Percentiles rank a stretch among this genome's conserved stretches.
phyloP scores from a whole-genome alignment of 352 stramenopile species.

The Globisporangium middletonii region DNA sequence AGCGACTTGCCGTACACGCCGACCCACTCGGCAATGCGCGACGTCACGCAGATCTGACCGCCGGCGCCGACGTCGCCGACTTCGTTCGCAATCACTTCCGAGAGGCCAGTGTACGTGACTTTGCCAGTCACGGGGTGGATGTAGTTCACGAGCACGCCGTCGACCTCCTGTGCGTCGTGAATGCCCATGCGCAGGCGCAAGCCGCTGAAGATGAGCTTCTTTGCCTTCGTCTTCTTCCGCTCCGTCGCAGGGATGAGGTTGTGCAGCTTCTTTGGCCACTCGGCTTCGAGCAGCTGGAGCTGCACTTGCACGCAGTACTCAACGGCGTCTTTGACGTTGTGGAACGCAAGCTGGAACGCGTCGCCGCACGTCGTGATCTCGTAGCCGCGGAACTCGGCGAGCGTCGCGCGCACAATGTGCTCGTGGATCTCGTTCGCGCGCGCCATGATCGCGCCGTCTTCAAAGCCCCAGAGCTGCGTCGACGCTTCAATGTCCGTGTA shows the following conservation, averaged over 20 bases:
- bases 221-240: slow-evolving; percentile 31
- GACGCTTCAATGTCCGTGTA: slow-evolving; percentile 68
- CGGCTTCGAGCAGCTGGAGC: slow-evolving; percentile 26
- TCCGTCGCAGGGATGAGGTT: slow-evolving; percentile 24
- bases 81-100: slow-evolving; percentile 51
- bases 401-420: slow-evolving; percentile 29
- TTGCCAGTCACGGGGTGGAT: slow-evolving; percentile 44
- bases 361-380: slow-evolving; percentile 58
- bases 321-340: slow-evolving; percentile 42
- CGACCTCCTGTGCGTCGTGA: slow-evolving; percentile 35
- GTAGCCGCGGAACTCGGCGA: slow-evolving; percentile 39
- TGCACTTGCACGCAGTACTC: slow-evolving; percentile 54
- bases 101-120: slow-evolving; percentile 47
- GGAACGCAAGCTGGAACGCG: slow-evolving; percentile 59
- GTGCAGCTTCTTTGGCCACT: slow-evolving; percentile 45
- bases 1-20: slow-evolving; percentile 19
- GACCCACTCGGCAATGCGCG: slow-evolving; percentile 35
- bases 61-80: slow-evolving; percentile 38
- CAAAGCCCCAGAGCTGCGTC: slow-evolving; percentile 34
- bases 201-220: slow-evolving; percentile 41
- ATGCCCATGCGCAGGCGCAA: slow-evolving; percentile 55
- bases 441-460: slow-evolving; percentile 33
- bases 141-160: slow-evolving; percentile 41
- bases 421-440: slow-evolving; percentile 51
- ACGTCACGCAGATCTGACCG: slow-evolving; percentile 46